Base-by-base conservation (phyloP, 2,329 filamentous ascomycete genomes). In the Neonectria sp. region DNA sequence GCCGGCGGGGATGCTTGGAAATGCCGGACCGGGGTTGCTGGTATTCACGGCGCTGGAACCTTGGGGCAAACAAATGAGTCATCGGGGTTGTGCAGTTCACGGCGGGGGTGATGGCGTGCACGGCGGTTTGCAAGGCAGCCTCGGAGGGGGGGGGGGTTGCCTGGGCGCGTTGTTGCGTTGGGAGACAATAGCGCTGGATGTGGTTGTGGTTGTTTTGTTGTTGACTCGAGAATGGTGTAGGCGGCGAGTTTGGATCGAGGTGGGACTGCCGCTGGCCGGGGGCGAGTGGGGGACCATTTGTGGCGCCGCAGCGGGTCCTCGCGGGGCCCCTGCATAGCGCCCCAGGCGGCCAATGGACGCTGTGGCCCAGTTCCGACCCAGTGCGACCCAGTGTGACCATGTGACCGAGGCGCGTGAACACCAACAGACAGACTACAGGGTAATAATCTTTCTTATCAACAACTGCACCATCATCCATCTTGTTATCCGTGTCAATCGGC, bases 321-420 rank as follows among this genome's bases (percentile, higher is more conserved):
- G 24, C 46, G 27, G 25, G 9, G 17, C 49, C 49, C 49, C 49
- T 52, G 49, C 49, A 52, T 33, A 52, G 17, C 27, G 48, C 33
- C 13, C 33, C 17, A 52, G 29, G 49, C 17, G 49, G 49, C 49
- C 29, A 52, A 52, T 51, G 27, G 48, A 15, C 25, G 6, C 2
- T 51, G 13, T 13, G 7, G 25, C 9, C 13, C 45, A 21, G 21
- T 48, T 15, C 8, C 46, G 31, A 27, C 45, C 21, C 45, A 17
- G 24, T 49, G 27, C 46, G 46, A 15, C 15, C 15, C 49, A 52
- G 49, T 40, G 37, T 15, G 37, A 37, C 27, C 29, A 21, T 51
- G 48, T 60, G 58, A 53, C 58, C n/a, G 11, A 9, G 48, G 48
- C 63, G 51, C 63, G 63, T 65, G 63, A 65, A 65, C 62, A 56